phyloP scores from a whole-genome alignment of 2,329 filamentous ascomycete species.

The Fusarium compactum region DNA sequence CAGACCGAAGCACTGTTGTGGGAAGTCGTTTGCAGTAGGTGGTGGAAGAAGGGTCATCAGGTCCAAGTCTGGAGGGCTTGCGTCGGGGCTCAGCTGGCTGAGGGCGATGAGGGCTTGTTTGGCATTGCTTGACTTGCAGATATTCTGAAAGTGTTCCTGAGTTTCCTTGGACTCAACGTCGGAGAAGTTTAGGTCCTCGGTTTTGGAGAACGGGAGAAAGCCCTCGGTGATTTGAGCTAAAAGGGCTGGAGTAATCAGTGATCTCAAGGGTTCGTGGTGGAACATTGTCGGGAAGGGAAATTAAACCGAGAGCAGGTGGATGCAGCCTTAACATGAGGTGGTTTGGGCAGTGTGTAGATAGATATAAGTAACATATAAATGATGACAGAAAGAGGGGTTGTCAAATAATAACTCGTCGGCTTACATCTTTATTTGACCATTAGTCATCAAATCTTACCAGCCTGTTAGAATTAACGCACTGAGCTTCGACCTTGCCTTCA shows the following conservation, averaged over 20 bases:
- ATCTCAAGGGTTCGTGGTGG: rapidly evolving
- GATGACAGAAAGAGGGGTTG: neutral
- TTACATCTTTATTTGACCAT: rapidly evolving
- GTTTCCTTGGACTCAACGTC: neutral
- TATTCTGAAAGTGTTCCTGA: neutral
- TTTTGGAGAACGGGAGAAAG: neutral
- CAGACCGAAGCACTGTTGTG: constrained; percentile 4
- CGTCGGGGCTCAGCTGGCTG: neutral
- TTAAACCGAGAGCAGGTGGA: too few species aligned
- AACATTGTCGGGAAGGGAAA: neutral
- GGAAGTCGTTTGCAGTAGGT: neutral
- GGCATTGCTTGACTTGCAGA: neutral
- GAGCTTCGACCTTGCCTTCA: rapidly evolving
- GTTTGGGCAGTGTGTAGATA: too few species aligned
- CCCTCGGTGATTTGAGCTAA: neutral
- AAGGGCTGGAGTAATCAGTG: neutral
- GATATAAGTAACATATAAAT: rapidly evolving
- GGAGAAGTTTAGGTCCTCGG: neutral
- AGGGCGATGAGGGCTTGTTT: neutral
- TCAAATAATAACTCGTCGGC: neutral
- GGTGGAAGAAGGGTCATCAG: neutral
- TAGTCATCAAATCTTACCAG: neutral
- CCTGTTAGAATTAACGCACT: rapidly evolving
- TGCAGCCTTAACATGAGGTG: too few species aligned
- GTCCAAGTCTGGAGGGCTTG: neutral